A percentile compares a stretch with the other conserved stretches of the same genome.
Conservation (phyloP, 768 basidiomycete genomes). For the Sutorius australiensis region DNA sequence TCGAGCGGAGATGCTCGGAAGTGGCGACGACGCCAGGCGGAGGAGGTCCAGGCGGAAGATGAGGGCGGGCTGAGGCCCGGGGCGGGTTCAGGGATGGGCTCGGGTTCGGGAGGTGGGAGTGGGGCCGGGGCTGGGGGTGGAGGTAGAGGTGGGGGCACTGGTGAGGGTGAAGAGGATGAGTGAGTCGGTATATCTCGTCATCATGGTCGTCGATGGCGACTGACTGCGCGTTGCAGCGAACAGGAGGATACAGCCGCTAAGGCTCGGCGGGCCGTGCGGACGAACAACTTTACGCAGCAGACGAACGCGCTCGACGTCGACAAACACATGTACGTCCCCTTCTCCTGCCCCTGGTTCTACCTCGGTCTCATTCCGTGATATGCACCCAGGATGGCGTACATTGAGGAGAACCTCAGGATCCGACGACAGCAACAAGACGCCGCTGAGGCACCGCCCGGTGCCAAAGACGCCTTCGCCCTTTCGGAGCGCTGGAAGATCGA, state of each 20-base stretch:
- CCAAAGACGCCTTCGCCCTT: constrained; percentile 73
- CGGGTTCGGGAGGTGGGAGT: constrained; percentile 25
- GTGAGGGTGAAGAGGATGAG: constrained; percentile 41
- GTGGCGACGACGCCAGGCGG: constrained; percentile 54
- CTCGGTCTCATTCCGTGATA: background rate
- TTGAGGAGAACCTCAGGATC: constrained; percentile 87
- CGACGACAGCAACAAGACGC: constrained; percentile 55
- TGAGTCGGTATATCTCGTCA: constrained; percentile 27
- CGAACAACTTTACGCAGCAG: constrained; percentile 96
- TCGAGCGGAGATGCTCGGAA: constrained; percentile 80
- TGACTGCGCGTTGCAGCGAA: constrained; percentile 40
- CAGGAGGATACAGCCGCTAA: constrained; percentile 65
- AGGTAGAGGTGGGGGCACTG: constrained; percentile 11
- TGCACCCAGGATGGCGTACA: constrained; percentile 81
- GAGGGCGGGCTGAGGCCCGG: constrained; percentile 57
- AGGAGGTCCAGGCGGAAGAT: constrained; percentile 37
- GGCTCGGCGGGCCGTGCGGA: constrained; percentile 68
- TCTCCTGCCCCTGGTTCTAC: constrained; percentile 1
- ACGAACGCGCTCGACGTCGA: constrained; percentile 95
- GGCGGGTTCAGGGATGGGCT: constrained; percentile 8
- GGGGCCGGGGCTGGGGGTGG: constrained; percentile 37
- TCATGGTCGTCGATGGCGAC: background rate
- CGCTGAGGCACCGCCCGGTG: constrained; percentile 41
- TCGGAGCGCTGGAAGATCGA: constrained; percentile 63
- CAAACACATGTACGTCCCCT: constrained; percentile 82